A percentile compares a stretch with the other conserved stretches of the same genome.
These are phyloP conservation scores for Lentinula aciculospora DNA, from an alignment of 768 basidiomycete species.

Conservation along the genomic window DNA sequence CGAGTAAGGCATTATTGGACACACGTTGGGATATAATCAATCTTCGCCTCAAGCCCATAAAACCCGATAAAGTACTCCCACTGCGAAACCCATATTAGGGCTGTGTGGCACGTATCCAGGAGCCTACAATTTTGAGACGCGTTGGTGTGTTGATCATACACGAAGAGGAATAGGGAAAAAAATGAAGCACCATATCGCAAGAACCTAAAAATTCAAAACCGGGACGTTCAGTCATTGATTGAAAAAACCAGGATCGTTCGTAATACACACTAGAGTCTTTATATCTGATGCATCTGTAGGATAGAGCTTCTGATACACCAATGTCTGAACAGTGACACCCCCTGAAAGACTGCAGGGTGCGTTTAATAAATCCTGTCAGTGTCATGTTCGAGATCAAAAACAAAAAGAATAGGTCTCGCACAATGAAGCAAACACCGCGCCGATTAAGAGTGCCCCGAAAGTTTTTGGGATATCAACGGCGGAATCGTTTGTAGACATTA, in stretches of 20 bases:
- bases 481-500: slow-evolving; percentile 3
- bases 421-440: slow-evolving; percentile 31
- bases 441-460: slow-evolving; percentile 33
- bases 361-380: no score
- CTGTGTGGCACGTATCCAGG: slow-evolving; percentile 31
- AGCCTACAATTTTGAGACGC: slow-evolving; percentile 19
- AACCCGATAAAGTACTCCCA: slow-evolving; percentile 33
- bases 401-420: slow-evolving; percentile 17
- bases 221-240: background rate
- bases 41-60: slow-evolving; percentile 20
- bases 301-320: slow-evolving; percentile 30
- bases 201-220: slow-evolving; percentile 18
- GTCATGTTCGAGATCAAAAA: background rate
- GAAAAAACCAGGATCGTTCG: background rate
- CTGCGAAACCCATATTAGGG: slow-evolving; percentile 29
- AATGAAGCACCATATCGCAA: slow-evolving; percentile 22
- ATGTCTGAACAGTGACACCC: slow-evolving; percentile 25
- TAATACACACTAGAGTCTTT: slow-evolving; percentile 22
- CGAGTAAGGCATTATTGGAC: background rate
- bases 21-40: slow-evolving; percentile 31
- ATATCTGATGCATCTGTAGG: slow-evolving; percentile 18
- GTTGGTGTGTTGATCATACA: background rate
- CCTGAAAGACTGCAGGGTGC: slow-evolving; percentile 23
- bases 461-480: slow-evolving; percentile 22
- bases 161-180: no score